Evolutionary conservation across 345 rosid species (phyloP).

Genomic region (Carallia brachiata): DNA sequence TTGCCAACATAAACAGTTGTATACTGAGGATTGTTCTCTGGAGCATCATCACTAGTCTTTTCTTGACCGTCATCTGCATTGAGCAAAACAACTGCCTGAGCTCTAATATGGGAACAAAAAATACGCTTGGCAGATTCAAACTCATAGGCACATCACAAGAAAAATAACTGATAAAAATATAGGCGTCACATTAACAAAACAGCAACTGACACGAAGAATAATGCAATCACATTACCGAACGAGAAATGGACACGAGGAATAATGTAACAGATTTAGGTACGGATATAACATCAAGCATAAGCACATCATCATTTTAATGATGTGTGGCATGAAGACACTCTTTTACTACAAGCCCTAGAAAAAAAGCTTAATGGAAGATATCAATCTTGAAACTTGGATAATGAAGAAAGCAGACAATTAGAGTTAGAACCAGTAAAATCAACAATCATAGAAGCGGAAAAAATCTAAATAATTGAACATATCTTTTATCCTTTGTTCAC

Average conservation of each 20-base stretch:
- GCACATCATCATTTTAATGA: background rate
- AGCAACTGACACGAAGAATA: too few relatives aligned
- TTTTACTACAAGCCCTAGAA: background rate
- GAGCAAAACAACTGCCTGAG: background rate
- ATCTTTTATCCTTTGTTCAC: background rate
- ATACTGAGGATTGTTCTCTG: slow-evolving; percentile 82
- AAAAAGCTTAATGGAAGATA: too few relatives aligned
- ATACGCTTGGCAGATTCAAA: too few relatives aligned
- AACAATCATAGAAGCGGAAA: background rate
- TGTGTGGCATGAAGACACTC: background rate
- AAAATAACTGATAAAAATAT: background rate
- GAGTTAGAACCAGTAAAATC: too few relatives aligned
- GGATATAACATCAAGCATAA: background rate
- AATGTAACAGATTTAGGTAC: background rate
- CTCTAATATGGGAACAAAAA: slow-evolving; percentile 8
- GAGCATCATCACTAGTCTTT: slow-evolving; percentile 59
- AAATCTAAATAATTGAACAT: background rate
- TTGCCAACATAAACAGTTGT: slow-evolving; percentile 98
- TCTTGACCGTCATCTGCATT: slow-evolving; percentile 84
- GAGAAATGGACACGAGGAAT: slow-evolving; percentile 11
- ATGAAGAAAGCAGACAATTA: too few relatives aligned
- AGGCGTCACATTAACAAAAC: background rate
- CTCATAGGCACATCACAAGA: background rate
- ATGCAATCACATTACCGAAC: too few relatives aligned
- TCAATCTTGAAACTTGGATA: too few relatives aligned